These are phyloP conservation scores for Penicillium herquei DNA, from an alignment of 495 filamentous ascomycete genomes.

Conservation along the genomic window DNA sequence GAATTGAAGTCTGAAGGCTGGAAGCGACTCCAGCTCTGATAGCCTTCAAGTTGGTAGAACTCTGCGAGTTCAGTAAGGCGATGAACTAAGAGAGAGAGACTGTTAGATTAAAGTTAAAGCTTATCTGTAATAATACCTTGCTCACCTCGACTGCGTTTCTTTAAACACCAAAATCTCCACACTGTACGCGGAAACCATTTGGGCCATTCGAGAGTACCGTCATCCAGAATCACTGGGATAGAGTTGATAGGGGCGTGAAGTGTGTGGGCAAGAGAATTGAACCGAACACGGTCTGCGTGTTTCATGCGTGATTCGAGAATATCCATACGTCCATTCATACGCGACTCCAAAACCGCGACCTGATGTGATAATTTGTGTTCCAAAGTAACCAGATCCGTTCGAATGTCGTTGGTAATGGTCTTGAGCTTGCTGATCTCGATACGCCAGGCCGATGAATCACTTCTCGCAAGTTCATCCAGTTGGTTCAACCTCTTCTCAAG, in stretches of 20 bases:
- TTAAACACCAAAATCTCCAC: slow-evolving; percentile 45
- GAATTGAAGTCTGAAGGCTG: slow-evolving; percentile 30
- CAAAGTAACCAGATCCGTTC: slow-evolving; percentile 36
- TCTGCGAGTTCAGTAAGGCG: slow-evolving; percentile 42
- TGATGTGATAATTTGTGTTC: slow-evolving; percentile 36
- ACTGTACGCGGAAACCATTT: slow-evolving; percentile 41
- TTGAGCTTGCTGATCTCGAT: slow-evolving; percentile 42
- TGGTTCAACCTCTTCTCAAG: slow-evolving; percentile 41
- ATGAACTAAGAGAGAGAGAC: slow-evolving; percentile 23
- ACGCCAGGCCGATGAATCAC: slow-evolving; percentile 34
- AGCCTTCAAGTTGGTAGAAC: slow-evolving; percentile 41
- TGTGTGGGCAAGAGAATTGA: slow-evolving; percentile 42
- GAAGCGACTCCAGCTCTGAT: slow-evolving; percentile 39
- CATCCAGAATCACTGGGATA: slow-evolving; percentile 35
- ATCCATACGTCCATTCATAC: slow-evolving; percentile 12
- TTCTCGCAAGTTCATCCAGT: slow-evolving; percentile 34
- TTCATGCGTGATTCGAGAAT: slow-evolving; percentile 19
- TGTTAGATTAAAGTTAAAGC: background rate
- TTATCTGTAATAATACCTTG: slow-evolving; percentile 9
- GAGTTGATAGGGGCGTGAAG: slow-evolving; percentile 37
- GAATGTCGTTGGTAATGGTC: slow-evolving; percentile 33
- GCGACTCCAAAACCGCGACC: slow-evolving; percentile 26
- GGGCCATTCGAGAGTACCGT: slow-evolving; percentile 38
- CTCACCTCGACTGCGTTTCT: slow-evolving; percentile 45
- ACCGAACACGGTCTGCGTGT: slow-evolving; percentile 37